Evolutionary conservation across 2,329 filamentous ascomycete genomes (phyloP).

Genomic region (Aureobasidium lini): DNA sequence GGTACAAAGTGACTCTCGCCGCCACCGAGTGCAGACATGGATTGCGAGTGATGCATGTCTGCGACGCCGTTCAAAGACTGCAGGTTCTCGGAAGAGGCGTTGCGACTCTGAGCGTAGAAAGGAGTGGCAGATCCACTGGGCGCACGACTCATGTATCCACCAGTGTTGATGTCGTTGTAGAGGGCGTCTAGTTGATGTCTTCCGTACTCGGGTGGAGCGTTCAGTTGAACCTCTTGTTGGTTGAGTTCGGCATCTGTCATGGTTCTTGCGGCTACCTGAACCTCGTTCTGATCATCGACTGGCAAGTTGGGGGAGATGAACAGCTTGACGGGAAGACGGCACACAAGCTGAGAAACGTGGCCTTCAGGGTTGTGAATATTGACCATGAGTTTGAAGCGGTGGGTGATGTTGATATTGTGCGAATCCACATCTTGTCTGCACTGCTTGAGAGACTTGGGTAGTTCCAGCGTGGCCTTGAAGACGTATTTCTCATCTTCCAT

Average conservation of each 20-base stretch:
- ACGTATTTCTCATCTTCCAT: conserved; percentile 51
- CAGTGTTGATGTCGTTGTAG: conserved; percentile 77
- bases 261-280: conserved; percentile 49
- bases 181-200: conserved; percentile 83
- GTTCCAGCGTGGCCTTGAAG: conserved; percentile 52
- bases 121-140: conserved; percentile 62
- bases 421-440: conserved; percentile 88
- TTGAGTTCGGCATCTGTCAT: conserved; percentile 37
- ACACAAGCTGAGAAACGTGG: conserved; percentile 85
- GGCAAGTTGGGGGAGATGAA: conserved; percentile 94
- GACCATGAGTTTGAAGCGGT: conserved; percentile 87
- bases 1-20: conserved; percentile 43
- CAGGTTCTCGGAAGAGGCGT: conserved; percentile 76
- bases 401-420: conserved; percentile 81
- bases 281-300: conserved; percentile 76
- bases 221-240: conserved; percentile 48
- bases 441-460: conserved; percentile 73
- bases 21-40: conserved; percentile 42
- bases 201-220: conserved; percentile 87
- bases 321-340: conserved; percentile 81
- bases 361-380: conserved; percentile 92
- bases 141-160: conserved; percentile 57
- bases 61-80: conserved; percentile 46
- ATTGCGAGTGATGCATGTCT: conserved; percentile 42
- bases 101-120: conserved; percentile 60